Evolutionary conservation across 345 rosid genomes (phyloP), one percentile per base, ranked within the genome.

Genomic region (Lepidium africanum): DNA sequence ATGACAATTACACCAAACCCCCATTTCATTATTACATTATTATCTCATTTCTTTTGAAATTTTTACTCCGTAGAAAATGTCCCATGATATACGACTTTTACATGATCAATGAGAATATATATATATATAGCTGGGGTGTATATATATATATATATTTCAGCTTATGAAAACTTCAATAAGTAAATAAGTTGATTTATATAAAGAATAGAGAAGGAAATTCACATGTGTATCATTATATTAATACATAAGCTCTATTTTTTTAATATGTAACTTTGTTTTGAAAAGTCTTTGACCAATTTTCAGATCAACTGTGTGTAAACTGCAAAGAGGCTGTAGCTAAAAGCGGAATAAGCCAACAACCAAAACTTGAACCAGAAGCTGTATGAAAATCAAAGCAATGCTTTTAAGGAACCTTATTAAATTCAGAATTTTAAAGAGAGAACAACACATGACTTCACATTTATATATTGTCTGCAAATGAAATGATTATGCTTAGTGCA

Each of bases 381-480:
- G 78, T 67, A 68, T 74, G 78, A 60, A 67, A 74, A 45, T 37
- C 78, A 74, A 67, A 74, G 73, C 73, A 67, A 67, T 53, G 68
- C 69, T 74, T 67, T 74, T 67, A 60, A 60, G 59, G 69, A 74
- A 67, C 37, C 63, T 53, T 53, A 54, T 67, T 67, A 30, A 40
- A 65, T 57, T 30, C 15, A 30, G 3, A 33, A 23, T 19, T 33
- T 39, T 32, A 46, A 27, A 53, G 68, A 60, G 69, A 67, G 37
- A 74, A 74, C 78, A 74, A 67, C 67, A 74, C 78, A 74, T 67
- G 78, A 60, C 73, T 67, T 67, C 51, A 35, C 37, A 59, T 10
- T 52, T 67, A 48, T 32, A 53, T 43, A 27, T 11, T 74, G 78
- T 74, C 78, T 67, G 63, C 14, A 38, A 67, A 45, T 67, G 78